A percentile compares a stretch with the other conserved stretches of the same genome.
Evolutionary conservation across 2,329 filamentous ascomycete species (phyloP).

Genomic region (Raffaelea deltoideospora): DNA sequence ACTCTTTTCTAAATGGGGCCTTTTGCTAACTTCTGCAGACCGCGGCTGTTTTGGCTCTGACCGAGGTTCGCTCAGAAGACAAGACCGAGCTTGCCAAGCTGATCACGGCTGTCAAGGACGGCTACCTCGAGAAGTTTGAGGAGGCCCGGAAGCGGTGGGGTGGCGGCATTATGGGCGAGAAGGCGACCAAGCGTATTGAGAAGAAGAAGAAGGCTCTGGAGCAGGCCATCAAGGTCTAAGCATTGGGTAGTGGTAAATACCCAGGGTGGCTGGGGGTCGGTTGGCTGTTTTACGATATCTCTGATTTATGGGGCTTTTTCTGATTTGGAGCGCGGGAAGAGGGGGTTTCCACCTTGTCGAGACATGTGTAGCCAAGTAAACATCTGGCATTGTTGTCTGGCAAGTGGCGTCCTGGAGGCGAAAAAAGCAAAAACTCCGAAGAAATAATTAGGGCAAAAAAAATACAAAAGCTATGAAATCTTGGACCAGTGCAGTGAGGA

Average conservation of each 20-base stretch:
- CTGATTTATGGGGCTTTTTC: too few species aligned
- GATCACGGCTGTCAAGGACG: slow-evolving; percentile 91
- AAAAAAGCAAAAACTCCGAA: not conserved
- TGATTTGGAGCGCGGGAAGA: not conserved
- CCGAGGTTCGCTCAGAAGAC: slow-evolving; percentile 95
- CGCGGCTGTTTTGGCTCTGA: slow-evolving; percentile 85
- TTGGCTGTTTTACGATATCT: not conserved
- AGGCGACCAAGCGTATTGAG: slow-evolving; percentile 62
- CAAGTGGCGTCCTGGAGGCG: not conserved
- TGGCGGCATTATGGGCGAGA: slow-evolving; percentile 97
- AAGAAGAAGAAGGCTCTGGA: slow-evolving; percentile 95
- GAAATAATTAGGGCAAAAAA: not conserved
- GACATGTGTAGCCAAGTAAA: not conserved
- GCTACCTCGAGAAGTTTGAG: slow-evolving; percentile 93
- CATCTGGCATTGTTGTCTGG: not conserved
- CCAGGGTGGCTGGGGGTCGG: not conserved
- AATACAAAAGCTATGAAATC: not conserved
- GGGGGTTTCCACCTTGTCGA: not conserved
- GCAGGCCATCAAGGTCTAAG: slow-evolving; percentile 93
- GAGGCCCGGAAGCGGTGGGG: slow-evolving; percentile 88
- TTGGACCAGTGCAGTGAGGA: not conserved
- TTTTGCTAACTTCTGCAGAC: slow-evolving; percentile 46
- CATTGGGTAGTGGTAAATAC: not conserved
- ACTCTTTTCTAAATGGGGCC: too few species aligned
- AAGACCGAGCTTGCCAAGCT: slow-evolving; percentile 97